A percentile compares a stretch with the other conserved stretches of the same genome.
These are phyloP conservation scores for Pseudofabraea citricarpa DNA, from an alignment of 2,329 filamentous ascomycete genomes.

Conservation along the genomic window DNA sequence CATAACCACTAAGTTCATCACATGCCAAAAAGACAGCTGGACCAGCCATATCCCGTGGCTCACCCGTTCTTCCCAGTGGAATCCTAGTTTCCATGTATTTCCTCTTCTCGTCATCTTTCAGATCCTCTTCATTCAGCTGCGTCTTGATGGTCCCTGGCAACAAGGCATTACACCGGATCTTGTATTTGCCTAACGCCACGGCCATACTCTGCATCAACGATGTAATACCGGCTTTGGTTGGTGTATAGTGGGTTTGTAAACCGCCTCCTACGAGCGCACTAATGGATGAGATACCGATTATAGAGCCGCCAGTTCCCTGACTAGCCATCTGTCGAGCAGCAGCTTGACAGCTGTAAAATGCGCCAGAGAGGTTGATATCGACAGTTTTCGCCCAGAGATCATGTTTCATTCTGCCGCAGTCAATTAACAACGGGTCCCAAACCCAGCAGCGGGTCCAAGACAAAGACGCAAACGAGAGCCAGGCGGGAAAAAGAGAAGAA, in stretches of 20 bases:
- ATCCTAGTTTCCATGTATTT: conserved; percentile 78
- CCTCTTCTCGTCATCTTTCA: conserved; percentile 68
- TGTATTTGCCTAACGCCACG: conserved; percentile 69
- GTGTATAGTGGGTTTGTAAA: conserved; percentile 78
- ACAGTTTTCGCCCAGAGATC: conserved; percentile 69
- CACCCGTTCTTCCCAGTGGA: conserved; percentile 70
- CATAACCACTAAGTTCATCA: conserved; percentile 72
- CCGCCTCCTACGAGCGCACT: conserved; percentile 74
- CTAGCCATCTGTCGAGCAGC: conserved; percentile 76
- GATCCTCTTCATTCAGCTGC: conserved; percentile 78
- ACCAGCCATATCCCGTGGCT: conserved; percentile 70
- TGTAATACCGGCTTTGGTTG: conserved; percentile 78
- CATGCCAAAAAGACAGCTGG: conserved; percentile 82
- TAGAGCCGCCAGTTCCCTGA: conserved; percentile 66
- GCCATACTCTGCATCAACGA: conserved; percentile 81
- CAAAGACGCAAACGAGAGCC: neutral
- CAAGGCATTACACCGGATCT: conserved; percentile 78
- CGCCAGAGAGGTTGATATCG: conserved; percentile 76
- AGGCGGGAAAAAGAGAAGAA: conserved; percentile 7
- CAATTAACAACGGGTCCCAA: no score
- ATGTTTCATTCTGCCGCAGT: conserved; percentile 50
- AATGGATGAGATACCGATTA: conserved; percentile 73
- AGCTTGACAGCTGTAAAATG: conserved; percentile 84
- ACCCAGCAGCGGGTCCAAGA: neutral
- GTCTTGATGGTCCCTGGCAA: conserved; percentile 80